Evolutionary conservation across 495 filamentous ascomycete genomes (phyloP), one percentile per base, ranked within the genome.

Genomic region (Penicillium chermesinum): DNA sequence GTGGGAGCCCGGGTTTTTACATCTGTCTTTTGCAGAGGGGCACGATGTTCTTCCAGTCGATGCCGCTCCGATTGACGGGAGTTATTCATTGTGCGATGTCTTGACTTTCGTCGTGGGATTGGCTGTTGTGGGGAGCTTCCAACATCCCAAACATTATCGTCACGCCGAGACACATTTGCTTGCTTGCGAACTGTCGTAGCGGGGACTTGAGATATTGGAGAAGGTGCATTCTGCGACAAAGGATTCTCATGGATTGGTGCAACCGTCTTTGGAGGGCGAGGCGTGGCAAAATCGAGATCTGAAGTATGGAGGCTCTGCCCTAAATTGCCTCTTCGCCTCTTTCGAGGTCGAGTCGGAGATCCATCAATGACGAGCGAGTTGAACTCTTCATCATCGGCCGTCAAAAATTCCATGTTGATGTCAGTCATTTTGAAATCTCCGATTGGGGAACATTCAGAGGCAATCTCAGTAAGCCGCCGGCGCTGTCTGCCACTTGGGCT

Each of bases 381-480:
- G 44, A 73, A 77, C 20, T 75, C 67, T 13, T 58, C 47, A 43
- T 78, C 75, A 1, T 76, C 73, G 1, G 61, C 64, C 1, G 65
- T 70, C 18, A 76, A 58, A 9, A 77, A 60, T 15, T 62, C 62
- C 32, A 76, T 61, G 14, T 69, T 64, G 7, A 74, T 39, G 34
- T 75, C 72, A n/a, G 38, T 39, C 67, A 64, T 10, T 50, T 53
- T 25, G 56, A 58, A 9, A 48, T 57, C 60, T 33, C 65, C 61
- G 22, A 66, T 61, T 2, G 74, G 74, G 5, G 73, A 72, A 33
- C 57, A 59, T 33, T 77, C 70, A 0, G 63, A 64, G 4, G 69
- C 72, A 52, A 78, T 77, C 16, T 76, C 71, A 7, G 71, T 69
- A 40, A 78, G 51, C 30, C 63, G 60, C 36, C 71, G 65, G 14